Base-by-base conservation (phyloP, 352 stramenopile species). In the Phytophthora pini region DNA sequence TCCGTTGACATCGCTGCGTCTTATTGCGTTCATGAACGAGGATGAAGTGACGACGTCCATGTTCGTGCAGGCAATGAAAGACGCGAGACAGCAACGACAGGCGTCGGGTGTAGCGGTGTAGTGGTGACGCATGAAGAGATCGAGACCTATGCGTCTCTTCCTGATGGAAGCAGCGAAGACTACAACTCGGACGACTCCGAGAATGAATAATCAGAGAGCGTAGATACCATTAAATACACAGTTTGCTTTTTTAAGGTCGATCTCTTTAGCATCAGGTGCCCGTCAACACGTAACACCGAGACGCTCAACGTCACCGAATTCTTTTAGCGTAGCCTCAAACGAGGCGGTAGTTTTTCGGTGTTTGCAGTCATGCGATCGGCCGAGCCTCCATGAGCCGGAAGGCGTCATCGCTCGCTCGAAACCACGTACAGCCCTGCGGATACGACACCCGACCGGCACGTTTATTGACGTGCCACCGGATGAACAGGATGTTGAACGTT, bases 21-120 rank as follows among this genome's bases (percentile, higher is more conserved):
- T 65, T 11, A 77, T 82, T 45, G 41, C 45, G 29, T 43, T 82
- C 7, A 74, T 82, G 66, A 74, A 79, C 51, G 60, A 70, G 24
- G 74, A 77, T 50, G 51, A 66, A 24, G 53, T 69, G 10, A 72
- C 70, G 15, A 59, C 56, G 12, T 54, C 31, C 5, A 51, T 57
- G 27, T 77, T 80, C 32, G n/a, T 45, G 3, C 48, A 68, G 26
- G 55, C 67, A 6, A 15, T 79, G 43, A 64, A 71, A 36, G 56
- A 67, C 6, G 27, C 20, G 40, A 36, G 11, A 20, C 36, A 69
- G 54, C 53, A 65, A 32, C 38, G 54, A 5, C 53, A 59, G 13
- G 22, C 34, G 39, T 29, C 26, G 34, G 7, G 12, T 32, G 20
- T 13, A 8, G 27, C 40, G 2, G 24, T 32, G 20, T 13, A 8